A percentile compares a stretch with the other conserved stretches of the same genome.
These are phyloP conservation scores for Cyberlindnera subsufficiens DNA, from an alignment of 805 yeast genomes.

Conservation along the genomic window DNA sequence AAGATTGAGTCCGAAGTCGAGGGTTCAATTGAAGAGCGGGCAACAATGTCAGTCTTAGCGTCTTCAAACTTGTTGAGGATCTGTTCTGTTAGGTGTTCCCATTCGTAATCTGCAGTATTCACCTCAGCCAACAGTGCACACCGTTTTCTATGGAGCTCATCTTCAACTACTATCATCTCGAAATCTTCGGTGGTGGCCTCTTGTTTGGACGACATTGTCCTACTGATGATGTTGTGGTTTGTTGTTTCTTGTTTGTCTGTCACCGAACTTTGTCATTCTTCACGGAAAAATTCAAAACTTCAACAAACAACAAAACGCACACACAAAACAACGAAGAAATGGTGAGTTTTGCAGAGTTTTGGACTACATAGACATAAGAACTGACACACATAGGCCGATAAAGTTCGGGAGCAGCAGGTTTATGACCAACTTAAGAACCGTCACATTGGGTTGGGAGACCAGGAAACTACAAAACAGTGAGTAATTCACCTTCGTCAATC, in stretches of 20 bases:
- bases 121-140: neutral
- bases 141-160: constrained; percentile 1
- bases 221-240: too few relatives aligned
- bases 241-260: too few relatives aligned
- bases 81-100: constrained; percentile 2
- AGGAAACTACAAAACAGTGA: constrained; percentile 54
- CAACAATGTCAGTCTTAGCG: neutral
- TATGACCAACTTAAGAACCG: constrained; percentile 52
- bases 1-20: constrained; percentile 10
- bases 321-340: neutral
- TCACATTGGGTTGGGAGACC: constrained; percentile 71
- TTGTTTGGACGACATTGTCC: too few relatives aligned
- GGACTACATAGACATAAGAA: neutral
- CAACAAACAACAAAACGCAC: neutral
- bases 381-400: constrained; percentile 46
- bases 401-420: constrained; percentile 51
- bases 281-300: neutral
- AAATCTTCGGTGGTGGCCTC: neutral
- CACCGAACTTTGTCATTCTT: neutral
- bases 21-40: neutral
- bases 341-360: constrained; percentile 1
- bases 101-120: constrained; percentile 1
- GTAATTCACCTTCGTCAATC: neutral
- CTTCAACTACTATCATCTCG: neutral
- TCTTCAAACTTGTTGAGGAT: neutral